Conservation (phyloP, 73 alveolate species). For the Tetrahymena malaccensis region DNA sequence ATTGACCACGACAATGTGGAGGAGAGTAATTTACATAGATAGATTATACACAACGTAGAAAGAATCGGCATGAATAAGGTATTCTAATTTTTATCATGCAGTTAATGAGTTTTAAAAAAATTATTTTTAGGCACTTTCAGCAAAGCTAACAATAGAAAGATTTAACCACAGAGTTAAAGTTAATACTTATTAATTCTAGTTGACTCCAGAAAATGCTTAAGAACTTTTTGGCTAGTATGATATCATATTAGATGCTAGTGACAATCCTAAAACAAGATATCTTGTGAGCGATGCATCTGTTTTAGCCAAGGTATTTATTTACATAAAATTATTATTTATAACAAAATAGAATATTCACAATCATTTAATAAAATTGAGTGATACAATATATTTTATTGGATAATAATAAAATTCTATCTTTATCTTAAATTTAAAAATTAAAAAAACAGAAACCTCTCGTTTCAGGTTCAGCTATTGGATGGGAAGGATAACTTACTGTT, state of each 20-base stretch:
- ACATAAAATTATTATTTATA: neutral
- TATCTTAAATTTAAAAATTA: neutral
- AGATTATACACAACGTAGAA: slow-evolving; percentile 26
- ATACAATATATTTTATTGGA: neutral
- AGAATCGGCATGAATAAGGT: slow-evolving; percentile 42
- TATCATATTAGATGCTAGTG: slow-evolving; percentile 89
- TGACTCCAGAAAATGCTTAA: slow-evolving; percentile 70
- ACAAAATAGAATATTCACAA: neutral
- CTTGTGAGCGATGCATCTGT: slow-evolving; percentile 82
- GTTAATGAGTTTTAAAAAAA: neutral
- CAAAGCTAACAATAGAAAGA: slow-evolving; percentile 54
- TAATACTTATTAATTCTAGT: slow-evolving; percentile 48
- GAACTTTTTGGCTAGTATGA: slow-evolving; percentile 75
- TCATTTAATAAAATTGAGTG: neutral
- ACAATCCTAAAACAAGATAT: slow-evolving; percentile 85
- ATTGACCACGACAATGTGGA: slow-evolving; percentile 94
- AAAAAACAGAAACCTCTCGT: slow-evolving; percentile 67
- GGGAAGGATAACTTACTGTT: slow-evolving; percentile 90
- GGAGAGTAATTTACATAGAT: slow-evolving; percentile 79
- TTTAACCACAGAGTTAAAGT: slow-evolving; percentile 77
- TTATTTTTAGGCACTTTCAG: slow-evolving; percentile 36
- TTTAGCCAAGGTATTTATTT: neutral
- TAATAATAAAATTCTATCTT: no score
- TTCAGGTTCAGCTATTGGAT: slow-evolving; percentile 81
- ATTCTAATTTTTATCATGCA: neutral